Conservation (phyloP, 495 filamentous ascomycete genomes). For the Cetradonia linearis region DNA sequence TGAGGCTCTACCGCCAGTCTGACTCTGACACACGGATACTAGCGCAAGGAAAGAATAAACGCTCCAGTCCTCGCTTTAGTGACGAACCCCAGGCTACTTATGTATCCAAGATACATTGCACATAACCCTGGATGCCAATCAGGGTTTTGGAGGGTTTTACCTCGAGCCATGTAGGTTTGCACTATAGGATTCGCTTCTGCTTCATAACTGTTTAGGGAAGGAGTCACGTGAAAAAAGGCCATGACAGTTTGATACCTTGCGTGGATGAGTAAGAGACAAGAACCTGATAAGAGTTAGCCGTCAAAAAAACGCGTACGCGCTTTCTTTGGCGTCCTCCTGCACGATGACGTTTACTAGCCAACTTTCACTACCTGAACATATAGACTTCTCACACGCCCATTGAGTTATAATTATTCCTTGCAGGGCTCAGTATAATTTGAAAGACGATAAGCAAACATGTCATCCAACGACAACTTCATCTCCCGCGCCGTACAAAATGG, state of each 20-base stretch:
- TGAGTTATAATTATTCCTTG: background rate
- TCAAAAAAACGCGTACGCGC: background rate
- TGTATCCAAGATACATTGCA: too few relatives aligned
- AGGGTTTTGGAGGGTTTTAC: background rate
- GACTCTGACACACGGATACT: background rate
- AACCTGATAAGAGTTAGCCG: background rate
- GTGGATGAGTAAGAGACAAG: background rate
- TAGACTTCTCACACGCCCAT: background rate
- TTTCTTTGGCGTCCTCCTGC: background rate
- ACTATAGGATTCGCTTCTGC: background rate
- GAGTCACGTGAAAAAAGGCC: too few relatives aligned
- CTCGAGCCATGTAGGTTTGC: background rate
- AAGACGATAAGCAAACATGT: background rate
- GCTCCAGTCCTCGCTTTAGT: background rate
- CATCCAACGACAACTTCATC: slow-evolving; percentile 3
- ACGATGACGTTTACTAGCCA: background rate
- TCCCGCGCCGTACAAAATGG: slow-evolving; percentile 2
- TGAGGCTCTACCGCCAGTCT: background rate
- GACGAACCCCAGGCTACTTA: too few relatives aligned
- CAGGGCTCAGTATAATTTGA: background rate
- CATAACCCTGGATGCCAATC: background rate
- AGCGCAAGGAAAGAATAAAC: background rate
- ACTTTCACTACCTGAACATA: background rate
- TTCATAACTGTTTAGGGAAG: too few relatives aligned
- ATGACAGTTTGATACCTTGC: background rate